Evolutionary conservation across 495 filamentous ascomycete species (phyloP), one percentile per base, ranked within the genome.

Genomic region (Xylaria sp.): DNA sequence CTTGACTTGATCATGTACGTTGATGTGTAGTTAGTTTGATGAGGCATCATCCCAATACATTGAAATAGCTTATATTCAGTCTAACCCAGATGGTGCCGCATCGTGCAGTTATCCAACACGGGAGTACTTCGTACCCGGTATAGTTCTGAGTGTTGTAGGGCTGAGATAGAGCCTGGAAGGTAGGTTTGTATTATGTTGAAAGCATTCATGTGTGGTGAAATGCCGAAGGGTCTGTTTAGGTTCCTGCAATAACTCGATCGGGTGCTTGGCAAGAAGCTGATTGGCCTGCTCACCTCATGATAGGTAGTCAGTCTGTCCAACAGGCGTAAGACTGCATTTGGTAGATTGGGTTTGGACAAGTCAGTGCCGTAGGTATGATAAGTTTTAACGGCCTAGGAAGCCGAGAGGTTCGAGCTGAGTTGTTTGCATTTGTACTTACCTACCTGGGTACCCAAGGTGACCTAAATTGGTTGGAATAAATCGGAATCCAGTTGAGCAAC

Each of bases 241-340:
- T 17, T 14, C 4, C 8, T 61, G 35, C 14, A 21, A 33, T 64
- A 48, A 35, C 61, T 64, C 43, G 15, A 48, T 64, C 24, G 61
- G 61, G 61, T 48, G 24, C 61, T 65, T 65, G 61, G 61, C 61
- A 65, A 46, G 37, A 17, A 41, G 19, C 8, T 65, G 62, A 65
- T 65, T 65, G 62, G 62, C 59, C 21, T 3, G 59, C 21, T 26
- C 35, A 33, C n/a, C 37, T 43, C 29, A 21, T 43, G 14, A 43
- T 21, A 43, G 9, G 9, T 5, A 9, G n/a, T 15, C n/a, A 12
- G 43, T 2, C 35, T 37, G 35, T 37, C 8, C 35, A 17, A 17
- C 14, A 2, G 0, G 7, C 9, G 2, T 29, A 26, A 4, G 17
- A 24, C n/a, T 24, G 15, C 3, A 24, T 29, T 53, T 53, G 21